Base-by-base conservation (phyloP, 371 early-diverging fungal species). In the Saksenaea vasiformis region DNA sequence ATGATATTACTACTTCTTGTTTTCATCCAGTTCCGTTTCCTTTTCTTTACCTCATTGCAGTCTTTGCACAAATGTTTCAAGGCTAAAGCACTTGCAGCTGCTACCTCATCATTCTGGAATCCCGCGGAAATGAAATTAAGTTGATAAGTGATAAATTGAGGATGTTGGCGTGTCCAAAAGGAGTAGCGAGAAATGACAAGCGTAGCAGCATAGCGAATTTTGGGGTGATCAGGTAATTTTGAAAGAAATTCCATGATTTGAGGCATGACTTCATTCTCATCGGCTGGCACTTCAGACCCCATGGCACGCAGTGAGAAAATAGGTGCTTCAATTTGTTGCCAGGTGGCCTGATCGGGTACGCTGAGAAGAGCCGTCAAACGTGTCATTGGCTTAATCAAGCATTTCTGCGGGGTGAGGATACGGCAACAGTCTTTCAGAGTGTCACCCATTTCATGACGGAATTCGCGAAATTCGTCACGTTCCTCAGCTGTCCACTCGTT, bases 311-410 rank as follows among this genome's bases (percentile, higher is more conserved):
- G 68, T 0, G 97, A 87, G 79, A 97, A 96, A 51, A 98, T 79
- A 14, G 95, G 91, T 0, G 98, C 97, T 74, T 98, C 99, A 41
- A 97, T 87, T 39, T 88, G 88, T 65, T 96, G 98, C 99, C 99
- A 98, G 1, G 84, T 80, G 13, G 80, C 61, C 14, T 74, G 66
- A 14, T 65, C 66, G 19, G 67, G 51, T 0, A 70, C 58, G 5
- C 63, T 72, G 38, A 85, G 67, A 15, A 72, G 70, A 17, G 38
- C 53, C 11, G 74, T 66, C 27, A 86, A 69, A 15, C 68, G 64
- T 7, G 74, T 66, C 73, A 88, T 90, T 0, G 95, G 93, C 35
- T 89, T 88, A 0, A 79, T 60, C 28, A 98, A 76, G 24, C 96
- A 92, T 28, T 81, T 81, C 7, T 90, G 83, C 9, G 85, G 77